These are phyloP conservation scores for Blastobotrys proliferans DNA, from an alignment of 1,139 yeast genomes.

Conservation along the genomic window DNA sequence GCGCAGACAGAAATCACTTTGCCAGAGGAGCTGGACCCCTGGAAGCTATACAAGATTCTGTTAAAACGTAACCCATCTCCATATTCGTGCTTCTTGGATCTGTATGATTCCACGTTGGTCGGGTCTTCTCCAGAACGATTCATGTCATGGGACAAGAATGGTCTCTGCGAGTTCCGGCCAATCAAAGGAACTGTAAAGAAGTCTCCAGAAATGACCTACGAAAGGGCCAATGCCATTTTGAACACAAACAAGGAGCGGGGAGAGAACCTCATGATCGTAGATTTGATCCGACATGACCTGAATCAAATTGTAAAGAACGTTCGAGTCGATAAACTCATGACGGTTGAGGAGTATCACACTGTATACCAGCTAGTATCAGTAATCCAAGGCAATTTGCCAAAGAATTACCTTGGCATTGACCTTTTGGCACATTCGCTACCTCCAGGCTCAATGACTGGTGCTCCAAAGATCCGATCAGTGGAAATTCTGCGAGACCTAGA, in stretches of 20 bases:
- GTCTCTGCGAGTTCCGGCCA: conserved; percentile 75
- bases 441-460: conserved; percentile 99
- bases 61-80: conserved; percentile 86
- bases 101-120: conserved; percentile 59
- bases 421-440: conserved; percentile 76
- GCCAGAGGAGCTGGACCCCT: conserved; percentile 41
- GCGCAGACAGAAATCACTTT: conserved; percentile 63
- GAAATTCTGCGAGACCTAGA: conserved; percentile 64
- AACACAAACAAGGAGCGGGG: conserved; percentile 92
- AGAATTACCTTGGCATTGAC: conserved; percentile 65
- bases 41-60: conserved; percentile 77
- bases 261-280: conserved; percentile 96
- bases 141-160: conserved; percentile 62
- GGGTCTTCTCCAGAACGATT: conserved; percentile 96
- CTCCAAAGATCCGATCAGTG: conserved; percentile 92
- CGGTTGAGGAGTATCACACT: conserved; percentile 86
- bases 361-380: conserved; percentile 92
- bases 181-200: conserved; percentile 93
- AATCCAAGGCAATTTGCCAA: conserved; percentile 57
- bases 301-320: conserved; percentile 67
- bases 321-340: conserved; percentile 73
- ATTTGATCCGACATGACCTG: conserved; percentile 87
- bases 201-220: conserved; percentile 41
- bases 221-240: conserved; percentile 59
- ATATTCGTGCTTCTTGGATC: conserved; percentile 73